Evolutionary conservation across 2,329 filamentous ascomycete genomes (phyloP).

Genomic region (Eurotiales sp.): DNA sequence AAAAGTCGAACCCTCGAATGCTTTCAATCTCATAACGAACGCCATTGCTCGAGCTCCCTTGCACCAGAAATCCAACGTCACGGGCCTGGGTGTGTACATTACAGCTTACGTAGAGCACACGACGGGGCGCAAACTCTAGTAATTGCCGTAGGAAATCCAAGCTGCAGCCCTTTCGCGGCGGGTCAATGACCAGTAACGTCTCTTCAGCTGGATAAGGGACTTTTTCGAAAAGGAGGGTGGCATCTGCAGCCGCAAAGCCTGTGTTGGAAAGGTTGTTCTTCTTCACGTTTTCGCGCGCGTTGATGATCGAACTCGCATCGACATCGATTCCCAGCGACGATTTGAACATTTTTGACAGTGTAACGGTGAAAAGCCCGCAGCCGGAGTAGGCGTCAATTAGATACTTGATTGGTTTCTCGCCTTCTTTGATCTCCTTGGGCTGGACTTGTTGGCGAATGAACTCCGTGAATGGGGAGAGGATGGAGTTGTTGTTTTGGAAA

Average conservation of each 20-base stretch:
- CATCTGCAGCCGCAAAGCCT: constrained; percentile 85
- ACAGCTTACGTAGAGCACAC: constrained; percentile 92
- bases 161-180: constrained; percentile 94
- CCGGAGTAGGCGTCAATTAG: constrained; percentile 98
- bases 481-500: constrained; percentile 99
- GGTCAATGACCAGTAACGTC: constrained; percentile 92
- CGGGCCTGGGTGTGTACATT: constrained; percentile 97
- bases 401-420: constrained; percentile 62
- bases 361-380: constrained; percentile 94
- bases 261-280: constrained; percentile 74
- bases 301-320: constrained; percentile 70
- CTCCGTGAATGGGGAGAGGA: constrained; percentile 78
- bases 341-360: constrained; percentile 74
- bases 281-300: constrained; percentile 71
- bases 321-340: constrained; percentile 90
- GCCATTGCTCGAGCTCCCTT: constrained; percentile 49
- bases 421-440: constrained; percentile 39
- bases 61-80: constrained; percentile 83
- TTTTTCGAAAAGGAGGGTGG: constrained; percentile 72
- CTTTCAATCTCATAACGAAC: constrained; percentile 80
- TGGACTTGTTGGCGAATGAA: constrained; percentile 81
- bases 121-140: constrained; percentile 68
- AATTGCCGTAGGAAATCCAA: constrained; percentile 78
- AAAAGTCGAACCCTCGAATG: constrained; percentile 91
- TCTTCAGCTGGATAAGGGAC: constrained; percentile 72